Conservation (phyloP, 2,329 filamentous ascomycete species). For the Xylariaceae sp. region DNA sequence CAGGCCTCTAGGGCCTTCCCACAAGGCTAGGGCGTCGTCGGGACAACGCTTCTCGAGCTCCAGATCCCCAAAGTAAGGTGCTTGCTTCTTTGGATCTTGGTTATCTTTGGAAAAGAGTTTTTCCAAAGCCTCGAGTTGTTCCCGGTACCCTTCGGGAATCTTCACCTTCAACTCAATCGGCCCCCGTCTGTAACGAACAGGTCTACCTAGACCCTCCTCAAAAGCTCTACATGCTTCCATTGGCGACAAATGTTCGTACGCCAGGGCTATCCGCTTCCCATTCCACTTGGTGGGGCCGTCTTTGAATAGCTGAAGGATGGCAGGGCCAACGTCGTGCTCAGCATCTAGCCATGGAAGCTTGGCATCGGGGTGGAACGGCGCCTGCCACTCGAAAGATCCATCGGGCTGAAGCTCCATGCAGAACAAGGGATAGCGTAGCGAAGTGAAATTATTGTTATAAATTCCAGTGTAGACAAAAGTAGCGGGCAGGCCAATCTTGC, state of each 20-base stretch:
- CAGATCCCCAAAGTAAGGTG: conserved; percentile 58
- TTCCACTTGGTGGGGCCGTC: conserved; percentile 85
- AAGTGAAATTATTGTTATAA: conserved; percentile 99
- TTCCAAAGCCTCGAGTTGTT: conserved; percentile 72
- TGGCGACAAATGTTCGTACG: conserved; percentile 85
- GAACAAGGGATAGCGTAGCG: conserved; percentile 85
- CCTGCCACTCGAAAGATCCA: conserved; percentile 87
- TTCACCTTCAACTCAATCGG: conserved; percentile 81
- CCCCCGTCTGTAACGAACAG: conserved; percentile 71
- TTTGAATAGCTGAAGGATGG: conserved; percentile 91
- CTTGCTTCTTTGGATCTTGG: conserved; percentile 51
- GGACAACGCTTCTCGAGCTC: conserved; percentile 62
- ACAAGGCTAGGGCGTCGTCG: conserved; percentile 71
- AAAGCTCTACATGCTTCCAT: conserved; percentile 78
- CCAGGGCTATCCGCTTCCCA: conserved; percentile 72
- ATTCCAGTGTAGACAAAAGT: conserved; percentile 97
- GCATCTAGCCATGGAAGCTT: conserved; percentile 94
- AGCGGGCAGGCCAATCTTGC: conserved; percentile 74
- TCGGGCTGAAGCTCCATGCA: conserved; percentile 86
- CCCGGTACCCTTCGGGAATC: conserved; percentile 81
- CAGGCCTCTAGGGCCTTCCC: conserved; percentile 86
- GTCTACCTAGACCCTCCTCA: conserved; percentile 69
- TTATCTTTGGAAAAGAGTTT: conserved; percentile 51
- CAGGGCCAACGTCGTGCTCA: conserved; percentile 91
- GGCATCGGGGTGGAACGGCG: conserved; percentile 85